These are phyloP conservation scores for Coniochaeta sp. DNA, from an alignment of 2,329 filamentous ascomycete species.

Conservation along the genomic window DNA sequence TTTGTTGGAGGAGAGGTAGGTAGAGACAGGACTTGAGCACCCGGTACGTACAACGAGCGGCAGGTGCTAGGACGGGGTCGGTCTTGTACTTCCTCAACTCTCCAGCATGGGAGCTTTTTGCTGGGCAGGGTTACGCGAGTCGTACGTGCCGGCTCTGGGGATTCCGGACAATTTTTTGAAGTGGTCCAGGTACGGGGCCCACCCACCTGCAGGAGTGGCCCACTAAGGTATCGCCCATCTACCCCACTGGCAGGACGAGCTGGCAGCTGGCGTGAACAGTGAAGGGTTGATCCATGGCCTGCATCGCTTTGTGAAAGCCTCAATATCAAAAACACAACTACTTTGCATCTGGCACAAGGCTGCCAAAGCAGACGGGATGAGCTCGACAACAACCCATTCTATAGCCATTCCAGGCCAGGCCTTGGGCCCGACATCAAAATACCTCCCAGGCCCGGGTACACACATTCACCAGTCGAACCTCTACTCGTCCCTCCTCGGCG, in stretches of 20 bases:
- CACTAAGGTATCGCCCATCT: not conserved
- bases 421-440: conserved; percentile 61
- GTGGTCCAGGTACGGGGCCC: not conserved
- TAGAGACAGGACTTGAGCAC: not conserved
- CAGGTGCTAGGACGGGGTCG: not conserved
- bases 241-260: not conserved
- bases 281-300: not conserved
- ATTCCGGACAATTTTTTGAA: not conserved
- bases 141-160: not conserved
- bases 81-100: not conserved
- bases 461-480: conserved; percentile 71
- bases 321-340: not conserved
- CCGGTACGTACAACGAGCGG: not conserved
- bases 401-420: conserved; percentile 76
- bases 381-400: conserved; percentile 22
- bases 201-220: not conserved
- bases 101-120: not conserved
- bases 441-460: conserved; percentile 71
- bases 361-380: not conserved
- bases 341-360: not conserved
- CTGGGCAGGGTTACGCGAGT: not conserved
- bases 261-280: not conserved
- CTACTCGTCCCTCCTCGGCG: conserved; percentile 75
- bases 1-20: not conserved
- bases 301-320: not conserved